Base-by-base conservation (phyloP, 306 rosid species). In the Rubus idaeus region DNA sequence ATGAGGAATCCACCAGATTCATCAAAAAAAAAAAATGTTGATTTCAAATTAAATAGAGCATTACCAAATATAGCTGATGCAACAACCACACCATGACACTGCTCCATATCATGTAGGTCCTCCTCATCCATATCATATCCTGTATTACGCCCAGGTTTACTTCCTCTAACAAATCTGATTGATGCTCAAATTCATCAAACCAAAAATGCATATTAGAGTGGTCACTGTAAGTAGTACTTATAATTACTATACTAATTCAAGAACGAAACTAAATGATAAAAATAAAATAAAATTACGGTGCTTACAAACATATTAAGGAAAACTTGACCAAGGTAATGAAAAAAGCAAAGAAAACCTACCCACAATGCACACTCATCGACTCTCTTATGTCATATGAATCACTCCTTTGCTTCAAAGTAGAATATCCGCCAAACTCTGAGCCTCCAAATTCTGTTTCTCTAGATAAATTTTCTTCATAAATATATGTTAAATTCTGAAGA, bases 371-470 rank as follows among this genome's bases (percentile, higher is more conserved):
- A 13, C 74, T 89, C 97, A 92, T 94, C 4, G 95, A 89, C 76
- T 88, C 97, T 65, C 76, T 85, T 84, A 94, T 73, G 74, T 89
- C 86, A 76, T 75, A 89, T 51, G 97, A 92, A 80, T 89, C 88
- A 30, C 67, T 83, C 82, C 98, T 90, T 81, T 92, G 95, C 57
- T 80, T 86, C 86, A 94, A 68, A 75, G 95, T 94, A 79, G 96
- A 96, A 83, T 90, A 92, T 76, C 98, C 98, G 74, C 98, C 98
- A 86, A 94, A 94, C 56, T 89, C 97, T 0, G 98, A 94, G 79
- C 98, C 98, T 51, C 95, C 98, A 65, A 94, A 90, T 71, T 92
- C 96, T 3, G 86, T 83, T 60, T 78, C 88, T 84, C 88, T 90
- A 8, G 89, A 89, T 81, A 92, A 74, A 80, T 74, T 86, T 63